Conservation (phyloP, 305 asterid species). For the Caryopteris hybrid region DNA sequence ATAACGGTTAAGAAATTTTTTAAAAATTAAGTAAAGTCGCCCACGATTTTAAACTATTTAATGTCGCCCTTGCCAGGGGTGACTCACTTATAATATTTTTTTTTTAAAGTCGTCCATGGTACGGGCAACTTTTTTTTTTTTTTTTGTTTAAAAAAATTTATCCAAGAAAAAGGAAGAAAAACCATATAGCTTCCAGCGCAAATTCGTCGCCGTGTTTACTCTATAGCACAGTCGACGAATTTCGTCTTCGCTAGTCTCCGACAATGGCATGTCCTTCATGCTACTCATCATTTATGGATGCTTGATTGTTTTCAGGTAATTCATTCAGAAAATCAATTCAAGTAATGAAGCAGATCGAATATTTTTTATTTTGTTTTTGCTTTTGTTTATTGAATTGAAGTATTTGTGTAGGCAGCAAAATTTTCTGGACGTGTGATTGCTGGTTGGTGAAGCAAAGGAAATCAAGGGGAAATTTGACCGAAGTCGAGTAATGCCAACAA, state of each 20-base stretch:
- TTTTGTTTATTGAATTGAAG: background rate
- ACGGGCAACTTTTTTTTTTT: no score
- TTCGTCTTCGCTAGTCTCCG: conserved; percentile 20
- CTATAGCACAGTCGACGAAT: conserved; percentile 21
- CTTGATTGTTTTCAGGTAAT: conserved; percentile 19
- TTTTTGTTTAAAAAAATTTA: no score
- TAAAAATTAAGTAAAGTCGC: no score
- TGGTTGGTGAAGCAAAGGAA: background rate
- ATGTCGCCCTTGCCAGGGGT: no score
- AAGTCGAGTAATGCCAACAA: background rate
- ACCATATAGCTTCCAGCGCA: conserved; percentile 2
- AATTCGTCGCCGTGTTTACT: conserved; percentile 26
- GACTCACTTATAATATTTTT: no score
- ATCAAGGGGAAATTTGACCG: background rate
- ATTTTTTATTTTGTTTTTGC: background rate
- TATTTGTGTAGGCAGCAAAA: background rate
- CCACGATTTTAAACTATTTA: no score
- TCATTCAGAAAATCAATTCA: background rate
- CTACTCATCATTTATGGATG: background rate
- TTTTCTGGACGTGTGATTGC: conserved; percentile 1
- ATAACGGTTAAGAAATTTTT: no score
- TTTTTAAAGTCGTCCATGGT: no score
- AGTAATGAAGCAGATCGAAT: background rate
- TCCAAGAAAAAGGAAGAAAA: background rate
- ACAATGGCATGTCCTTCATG: background rate